Percentiles rank a stretch among this genome's conserved stretches.
phyloP scores from a whole-genome alignment of 2,329 filamentous ascomycete species.

The Ceratocystis huliohia region DNA sequence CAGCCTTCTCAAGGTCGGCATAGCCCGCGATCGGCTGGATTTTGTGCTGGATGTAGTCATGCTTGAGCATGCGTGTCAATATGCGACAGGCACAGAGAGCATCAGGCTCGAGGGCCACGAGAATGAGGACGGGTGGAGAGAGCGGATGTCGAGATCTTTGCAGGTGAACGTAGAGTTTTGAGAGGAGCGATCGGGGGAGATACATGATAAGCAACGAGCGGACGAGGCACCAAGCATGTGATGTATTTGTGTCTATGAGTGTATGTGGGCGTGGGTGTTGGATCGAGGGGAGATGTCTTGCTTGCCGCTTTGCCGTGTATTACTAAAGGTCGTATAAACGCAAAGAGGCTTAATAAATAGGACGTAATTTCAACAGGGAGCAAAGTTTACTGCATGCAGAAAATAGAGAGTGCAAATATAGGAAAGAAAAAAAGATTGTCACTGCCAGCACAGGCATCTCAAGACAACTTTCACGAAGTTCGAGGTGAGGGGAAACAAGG shows the following conservation, averaged over 20 bases:
- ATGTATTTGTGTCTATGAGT: not conserved
- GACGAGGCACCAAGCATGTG: not conserved
- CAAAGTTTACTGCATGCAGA: not conserved
- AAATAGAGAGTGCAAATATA: not conserved
- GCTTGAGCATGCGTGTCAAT: constrained; percentile 80
- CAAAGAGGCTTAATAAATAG: no score
- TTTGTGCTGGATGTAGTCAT: constrained; percentile 96
- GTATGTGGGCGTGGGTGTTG: not conserved
- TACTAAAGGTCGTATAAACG: no score
- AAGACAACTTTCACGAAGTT: not conserved
- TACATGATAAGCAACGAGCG: constrained; percentile 52
- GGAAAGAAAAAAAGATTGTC: not conserved
- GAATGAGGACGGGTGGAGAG: constrained; percentile 78
- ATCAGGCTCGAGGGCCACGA: constrained; percentile 89
- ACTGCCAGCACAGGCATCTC: not conserved
- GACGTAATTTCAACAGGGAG: not conserved
- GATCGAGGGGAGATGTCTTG: not conserved
- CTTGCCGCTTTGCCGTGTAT: not conserved
- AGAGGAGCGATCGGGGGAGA: constrained; percentile 78
- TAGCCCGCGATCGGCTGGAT: constrained; percentile 92
- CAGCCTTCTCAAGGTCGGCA: constrained; percentile 70
- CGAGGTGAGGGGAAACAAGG: not conserved
- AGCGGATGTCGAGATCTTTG: constrained; percentile 77
- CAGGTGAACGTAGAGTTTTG: constrained; percentile 82
- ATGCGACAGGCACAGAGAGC: constrained; percentile 92